phyloP scores from a whole-genome alignment of 2,329 filamentous ascomycete species.

The Drechslerella dactyloides region DNA sequence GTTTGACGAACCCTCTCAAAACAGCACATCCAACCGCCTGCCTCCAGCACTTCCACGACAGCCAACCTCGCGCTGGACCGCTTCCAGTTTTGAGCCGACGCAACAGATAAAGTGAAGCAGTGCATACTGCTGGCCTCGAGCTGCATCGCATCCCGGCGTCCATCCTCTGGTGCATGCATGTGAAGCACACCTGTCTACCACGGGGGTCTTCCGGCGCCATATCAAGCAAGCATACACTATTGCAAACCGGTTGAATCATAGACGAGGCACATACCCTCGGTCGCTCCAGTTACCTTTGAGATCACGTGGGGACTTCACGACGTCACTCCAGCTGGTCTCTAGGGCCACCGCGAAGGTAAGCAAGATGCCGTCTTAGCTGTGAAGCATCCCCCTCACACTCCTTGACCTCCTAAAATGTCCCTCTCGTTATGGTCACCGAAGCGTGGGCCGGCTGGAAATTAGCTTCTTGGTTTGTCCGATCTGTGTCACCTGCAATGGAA shows the following conservation, averaged over 20 bases:
- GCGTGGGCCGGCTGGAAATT: slow-evolving; percentile 1
- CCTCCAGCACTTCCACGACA: slow-evolving; percentile 13
- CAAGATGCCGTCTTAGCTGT: background rate
- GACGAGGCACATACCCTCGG: too few species aligned
- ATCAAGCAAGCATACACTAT: background rate
- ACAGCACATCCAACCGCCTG: slow-evolving; percentile 38
- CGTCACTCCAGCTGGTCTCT: background rate
- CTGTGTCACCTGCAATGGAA: slow-evolving; percentile 1
- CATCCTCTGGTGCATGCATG: background rate
- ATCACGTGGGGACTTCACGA: background rate
- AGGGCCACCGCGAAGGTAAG: background rate
- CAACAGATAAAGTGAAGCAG: background rate
- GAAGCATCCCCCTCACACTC: background rate
- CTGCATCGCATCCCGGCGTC: background rate
- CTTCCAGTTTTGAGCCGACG: background rate
- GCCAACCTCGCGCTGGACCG: background rate
- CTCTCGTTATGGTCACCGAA: background rate
- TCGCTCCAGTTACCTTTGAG: background rate
- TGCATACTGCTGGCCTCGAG: background rate
- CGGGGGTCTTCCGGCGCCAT: background rate
- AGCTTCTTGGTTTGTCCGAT: slow-evolving; percentile 3
- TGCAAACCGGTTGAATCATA: background rate
- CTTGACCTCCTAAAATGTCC: background rate
- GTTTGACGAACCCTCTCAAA: slow-evolving; percentile 20
- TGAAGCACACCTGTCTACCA: background rate